Conservation (phyloP, 75 land plant species). For the Pinus tabuliformis region DNA sequence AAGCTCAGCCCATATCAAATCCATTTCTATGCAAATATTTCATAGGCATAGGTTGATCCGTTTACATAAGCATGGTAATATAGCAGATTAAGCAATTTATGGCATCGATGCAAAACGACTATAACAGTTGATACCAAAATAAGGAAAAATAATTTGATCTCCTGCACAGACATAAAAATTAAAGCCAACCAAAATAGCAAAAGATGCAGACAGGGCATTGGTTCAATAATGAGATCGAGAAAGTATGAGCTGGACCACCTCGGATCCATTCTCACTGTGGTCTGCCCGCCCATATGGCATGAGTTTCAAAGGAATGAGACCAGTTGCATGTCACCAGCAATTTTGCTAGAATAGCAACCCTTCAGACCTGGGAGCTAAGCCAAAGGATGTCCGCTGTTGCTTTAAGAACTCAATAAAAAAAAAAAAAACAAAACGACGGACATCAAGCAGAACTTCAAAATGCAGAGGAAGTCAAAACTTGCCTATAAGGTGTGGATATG, state of each 20-base stretch:
- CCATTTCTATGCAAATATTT: background rate
- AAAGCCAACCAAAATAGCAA: no score
- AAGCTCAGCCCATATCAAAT: background rate
- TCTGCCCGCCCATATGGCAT: background rate
- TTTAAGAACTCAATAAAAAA: background rate
- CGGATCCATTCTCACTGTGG: background rate
- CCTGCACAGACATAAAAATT: no score
- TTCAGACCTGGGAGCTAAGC: background rate
- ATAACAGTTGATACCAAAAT: no score
- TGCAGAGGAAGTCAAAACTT: background rate
- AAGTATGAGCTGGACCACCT: background rate
- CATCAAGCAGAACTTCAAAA: background rate
- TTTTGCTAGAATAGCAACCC: background rate
- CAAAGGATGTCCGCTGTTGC: background rate
- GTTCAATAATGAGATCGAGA: background rate
- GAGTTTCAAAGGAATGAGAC: background rate
- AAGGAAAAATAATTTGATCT: no score
- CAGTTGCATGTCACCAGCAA: background rate
- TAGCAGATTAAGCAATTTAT: background rate
- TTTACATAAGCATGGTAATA: background rate
- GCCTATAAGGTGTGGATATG: slow-evolving; percentile 54
- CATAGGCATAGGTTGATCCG: background rate
- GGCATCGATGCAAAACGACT: background rate
- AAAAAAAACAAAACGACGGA: background rate
- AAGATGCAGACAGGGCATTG: background rate